These are phyloP conservation scores for Elsinoe perseae DNA, from an alignment of 2,329 filamentous ascomycete genomes.

Conservation along the genomic window DNA sequence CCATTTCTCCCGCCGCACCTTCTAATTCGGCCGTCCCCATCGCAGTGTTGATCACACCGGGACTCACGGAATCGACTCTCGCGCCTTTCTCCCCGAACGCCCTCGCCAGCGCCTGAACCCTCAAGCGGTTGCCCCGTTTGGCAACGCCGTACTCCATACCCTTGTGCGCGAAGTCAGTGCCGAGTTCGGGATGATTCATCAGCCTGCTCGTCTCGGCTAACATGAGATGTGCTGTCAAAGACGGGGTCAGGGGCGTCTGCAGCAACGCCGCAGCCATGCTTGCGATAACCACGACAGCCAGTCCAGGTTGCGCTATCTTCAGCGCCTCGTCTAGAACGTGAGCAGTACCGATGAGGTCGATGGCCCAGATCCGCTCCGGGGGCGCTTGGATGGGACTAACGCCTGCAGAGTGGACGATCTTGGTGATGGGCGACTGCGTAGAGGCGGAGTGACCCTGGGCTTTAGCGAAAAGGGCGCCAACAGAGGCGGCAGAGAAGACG, in stretches of 20 bases:
- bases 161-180: neutral
- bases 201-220: neutral
- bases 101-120: slow-evolving; percentile 1
- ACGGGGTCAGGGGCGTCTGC: neutral
- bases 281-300: neutral
- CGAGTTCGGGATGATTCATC: slow-evolving; percentile 4
- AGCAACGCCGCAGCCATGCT: neutral
- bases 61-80: slow-evolving; percentile 1
- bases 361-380: neutral
- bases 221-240: neutral
- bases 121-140: neutral
- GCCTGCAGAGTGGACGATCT: neutral
- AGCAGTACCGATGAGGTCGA: neutral
- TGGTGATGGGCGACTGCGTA: neutral
- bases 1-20: neutral
- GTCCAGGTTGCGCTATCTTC: neutral
- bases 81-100: neutral
- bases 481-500: neutral
- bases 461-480: neutral
- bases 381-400: neutral
- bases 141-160: neutral
- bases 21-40: neutral
- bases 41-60: neutral
- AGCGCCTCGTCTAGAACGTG: neutral
- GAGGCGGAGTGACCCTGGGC: neutral